Evolutionary conservation across 805 yeast genomes (phyloP).

Genomic region (Henningerozyma blattae): DNA sequence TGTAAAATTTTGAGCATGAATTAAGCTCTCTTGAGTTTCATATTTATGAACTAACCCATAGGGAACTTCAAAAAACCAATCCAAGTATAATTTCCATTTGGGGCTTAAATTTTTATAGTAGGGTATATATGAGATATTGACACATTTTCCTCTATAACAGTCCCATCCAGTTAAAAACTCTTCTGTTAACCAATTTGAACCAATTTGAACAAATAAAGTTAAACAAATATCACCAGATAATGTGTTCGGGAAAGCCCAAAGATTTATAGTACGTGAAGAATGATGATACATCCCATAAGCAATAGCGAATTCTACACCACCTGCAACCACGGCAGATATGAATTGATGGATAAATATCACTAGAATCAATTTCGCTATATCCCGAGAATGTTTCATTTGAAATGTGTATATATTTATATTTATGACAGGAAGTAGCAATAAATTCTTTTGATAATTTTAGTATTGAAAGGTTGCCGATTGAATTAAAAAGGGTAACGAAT

Average conservation of each 20-base stretch:
- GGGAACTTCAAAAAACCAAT: conserved; percentile 1
- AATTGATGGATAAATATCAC: conserved; percentile 9
- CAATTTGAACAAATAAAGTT: conserved; percentile 14
- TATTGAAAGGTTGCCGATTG: too few species aligned
- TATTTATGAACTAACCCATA: background rate
- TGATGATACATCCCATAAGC: conserved; percentile 18
- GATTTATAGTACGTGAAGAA: conserved; percentile 4
- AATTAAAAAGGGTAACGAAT: too few species aligned
- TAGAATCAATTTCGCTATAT: background rate
- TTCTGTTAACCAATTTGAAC: conserved; percentile 13
- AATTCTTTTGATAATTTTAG: too few species aligned
- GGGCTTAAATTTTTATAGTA: background rate
- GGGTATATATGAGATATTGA: background rate
- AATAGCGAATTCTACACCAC: conserved; percentile 18
- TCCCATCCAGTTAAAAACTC: conserved; percentile 15
- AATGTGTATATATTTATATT: too few species aligned
- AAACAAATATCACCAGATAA: conserved; percentile 18
- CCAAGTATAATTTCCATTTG: background rate
- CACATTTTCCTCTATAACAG: conserved; percentile 4
- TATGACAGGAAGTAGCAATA: too few species aligned
- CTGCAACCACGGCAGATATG: conserved; percentile 13
- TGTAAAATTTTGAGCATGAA: too few species aligned
- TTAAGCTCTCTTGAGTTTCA: background rate
- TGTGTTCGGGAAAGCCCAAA: conserved; percentile 21
- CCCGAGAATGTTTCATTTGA: too few species aligned